phyloP scores from a whole-genome alignment of 1,284 basidiomycete genomes.

The Tilletiopsis washingtonensis region DNA sequence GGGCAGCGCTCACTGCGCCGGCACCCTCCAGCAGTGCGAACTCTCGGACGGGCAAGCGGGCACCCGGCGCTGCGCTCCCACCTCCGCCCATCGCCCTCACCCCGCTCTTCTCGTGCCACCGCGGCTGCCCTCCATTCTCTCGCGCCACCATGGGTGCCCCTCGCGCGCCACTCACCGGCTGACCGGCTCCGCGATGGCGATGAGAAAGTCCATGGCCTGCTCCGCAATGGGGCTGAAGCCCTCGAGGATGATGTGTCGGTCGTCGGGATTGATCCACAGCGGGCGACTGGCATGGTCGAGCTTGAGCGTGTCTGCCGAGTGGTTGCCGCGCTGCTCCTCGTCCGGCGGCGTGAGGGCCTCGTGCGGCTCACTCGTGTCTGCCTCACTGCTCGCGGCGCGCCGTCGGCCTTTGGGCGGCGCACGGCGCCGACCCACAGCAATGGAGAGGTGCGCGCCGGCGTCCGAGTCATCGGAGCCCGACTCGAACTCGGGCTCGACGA shows the following conservation, averaged over 20 bases:
- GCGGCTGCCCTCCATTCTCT: too few species aligned
- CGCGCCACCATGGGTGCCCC: too few species aligned
- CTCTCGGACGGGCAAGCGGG: too few species aligned
- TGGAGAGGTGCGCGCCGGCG: not conserved
- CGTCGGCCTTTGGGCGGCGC: not conserved
- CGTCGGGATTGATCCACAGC: conserved; percentile 45
- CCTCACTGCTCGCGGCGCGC: not conserved
- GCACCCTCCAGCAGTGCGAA: too few species aligned
- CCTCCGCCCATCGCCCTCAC: not conserved
- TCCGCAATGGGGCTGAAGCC: conserved; percentile 70
- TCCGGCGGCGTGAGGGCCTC: not conserved
- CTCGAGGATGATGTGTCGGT: conserved; percentile 45
- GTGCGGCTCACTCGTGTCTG: not conserved
- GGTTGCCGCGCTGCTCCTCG: conserved; percentile 15
- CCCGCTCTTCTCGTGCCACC: too few species aligned
- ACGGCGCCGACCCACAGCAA: not conserved
- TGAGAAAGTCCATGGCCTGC: conserved; percentile 95
- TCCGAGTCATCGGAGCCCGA: not conserved
- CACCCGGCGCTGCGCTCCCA: too few species aligned
- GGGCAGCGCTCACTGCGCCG: too few species aligned
- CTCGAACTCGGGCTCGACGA: not conserved
- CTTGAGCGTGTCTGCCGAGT: conserved; percentile 42
- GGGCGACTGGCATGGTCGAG: conserved; percentile 40
- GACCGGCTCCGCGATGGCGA: conserved; percentile 96
- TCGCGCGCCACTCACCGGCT: conserved; percentile 65